Base-by-base conservation (phyloP, 176 grass and related monocot genomes). In the Puya raimondii region DNA sequence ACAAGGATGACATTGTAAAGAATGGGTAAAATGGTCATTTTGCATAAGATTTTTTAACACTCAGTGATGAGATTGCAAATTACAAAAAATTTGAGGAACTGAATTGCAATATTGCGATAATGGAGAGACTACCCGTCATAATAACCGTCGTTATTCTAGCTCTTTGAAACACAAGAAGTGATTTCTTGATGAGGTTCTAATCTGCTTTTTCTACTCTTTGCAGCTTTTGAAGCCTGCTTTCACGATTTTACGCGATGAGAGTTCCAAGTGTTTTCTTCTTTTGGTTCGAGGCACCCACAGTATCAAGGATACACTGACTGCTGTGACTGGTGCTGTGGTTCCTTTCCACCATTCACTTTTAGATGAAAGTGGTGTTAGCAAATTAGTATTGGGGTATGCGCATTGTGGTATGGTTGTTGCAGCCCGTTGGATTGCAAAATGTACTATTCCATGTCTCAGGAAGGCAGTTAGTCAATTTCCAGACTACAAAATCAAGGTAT, bases 401-500 rank as follows among this genome's bases (percentile, higher is more conserved):
- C 90, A 73, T 78, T 91, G 83, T 96, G 92, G 88, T 53, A 91
- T 91, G 80, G 73, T 87, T 66, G 81, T 71, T 42, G 83, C 77
- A 71, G 90, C 86, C 70, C 83, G 77, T 65, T 91, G 88, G 94
- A 99, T 99, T 85, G 89, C 89, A 75, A 88, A 84, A 83, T 67
- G 79, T 75, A 89, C 84, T 79, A 88, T 65, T 26, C 87, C 94
- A 70, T 86, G 82, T 68, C 89, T 99, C 66, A 25, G 50, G 59
- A 71, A 85, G 78, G 87, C 84, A 70, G 63, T 90, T 69, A 87
- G 68, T 70, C 76, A 88, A 49, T 80, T 64, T 71, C 89, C 89
- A 73, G 84, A 88, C 25, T 90, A 90, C 84, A 86, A 88, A 85
- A 92, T 99, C 77, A 92, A 90, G 89, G 94, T 92, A 73, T 20